Evolutionary conservation across 1,284 basidiomycete genomes (phyloP), one percentile per base, ranked within the genome.

Genomic region (Ustilago cynodontis): DNA sequence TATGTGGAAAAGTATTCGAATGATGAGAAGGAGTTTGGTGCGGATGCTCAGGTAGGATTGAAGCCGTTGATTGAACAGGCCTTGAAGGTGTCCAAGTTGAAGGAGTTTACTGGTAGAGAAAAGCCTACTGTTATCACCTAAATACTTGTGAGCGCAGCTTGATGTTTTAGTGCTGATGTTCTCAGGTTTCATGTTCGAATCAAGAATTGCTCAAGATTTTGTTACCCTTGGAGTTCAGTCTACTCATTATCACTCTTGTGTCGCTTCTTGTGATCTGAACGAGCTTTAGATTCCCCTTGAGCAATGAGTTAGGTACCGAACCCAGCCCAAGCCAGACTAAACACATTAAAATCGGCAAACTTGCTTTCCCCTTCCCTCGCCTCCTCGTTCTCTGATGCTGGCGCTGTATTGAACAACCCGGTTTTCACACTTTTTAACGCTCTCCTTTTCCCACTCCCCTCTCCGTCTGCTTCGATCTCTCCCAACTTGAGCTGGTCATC

Each of bases 11-110:
- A 95, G 86, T 99, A 99, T 87, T 91, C 94, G 59, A 92, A 93
- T 80, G 92, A 94, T 74, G 87, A 88, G 71, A 88, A 84, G 68
- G 94, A 94, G 88, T 92, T 95, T 83, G 88, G 86, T 59, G 88
- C 90, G 80, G 90, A 93, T 67, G 93, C 96, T 16, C 93, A 93
- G 71, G 92, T 94, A 72, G 97, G 96, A 8, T 89, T 99, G 82
- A 92, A 94, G 88, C 94, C 94, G 18, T 89, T 99, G 77, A 99
- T 99, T 83, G 94, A 98, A 86, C 94, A 96, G 66, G 95, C 97
- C 31, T 87, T 99, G 65, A 88, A 90, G 80, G 50, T 89, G 93
- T 69, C 92, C 91, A 88, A 93, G 93, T 88, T 99, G 87, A 91
- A 92, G 87, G 90, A 94, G 87, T 94, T 91, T 88, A 90, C 96